Base-by-base conservation (phyloP, 2,329 filamentous ascomycete genomes). In the Nemania abortiva region DNA sequence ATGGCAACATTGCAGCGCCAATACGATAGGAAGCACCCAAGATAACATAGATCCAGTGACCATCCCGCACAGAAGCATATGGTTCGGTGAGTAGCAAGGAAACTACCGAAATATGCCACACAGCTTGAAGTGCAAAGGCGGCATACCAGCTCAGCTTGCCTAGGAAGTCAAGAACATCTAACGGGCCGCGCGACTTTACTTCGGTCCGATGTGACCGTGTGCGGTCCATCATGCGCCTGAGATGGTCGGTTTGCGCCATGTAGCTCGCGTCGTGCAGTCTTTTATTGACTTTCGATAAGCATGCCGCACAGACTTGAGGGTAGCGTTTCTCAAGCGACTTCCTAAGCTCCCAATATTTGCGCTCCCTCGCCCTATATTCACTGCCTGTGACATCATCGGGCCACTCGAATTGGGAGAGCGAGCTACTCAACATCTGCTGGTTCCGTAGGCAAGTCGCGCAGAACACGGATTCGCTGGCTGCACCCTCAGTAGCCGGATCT, bases 391-490 rank as follows among this genome's bases (percentile, higher is more conserved):
- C 83, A 67, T 91, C 87, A 39, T 86, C 85, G 11, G 89, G 88
- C 65, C 91, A 90, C 1, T 97, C 87, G 79, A 97, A 98, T 68
- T 95, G 90, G 3, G 93, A 91, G 47, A 98, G 84, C 0, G 90
- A 89, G 52, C 90, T 87, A 39, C 90, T 91, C 73, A 95, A 89
- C 6, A 98, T 85, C 65, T 92, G 90, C 79, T 99, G 96, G 79
- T 99, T 98, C 79, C 94, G 93, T 60, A 95, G 83, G 77, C 96
- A 99, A 64, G 87, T 91, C 56, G 87, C 82, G 85, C 96, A 99
- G 77, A 89, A 92, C 70, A 86, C 82, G 62, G 75, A 77, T 65
- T 82, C 78, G 29, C 77, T 73, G 3, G 76, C 66, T 39, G 68
- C 71, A 70, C 71, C 77, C 74, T 74, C 81, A 77, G 75, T 76